Evolutionary conservation across 768 basidiomycete species (phyloP).

Genomic region (Pisolithus tinctorius): DNA sequence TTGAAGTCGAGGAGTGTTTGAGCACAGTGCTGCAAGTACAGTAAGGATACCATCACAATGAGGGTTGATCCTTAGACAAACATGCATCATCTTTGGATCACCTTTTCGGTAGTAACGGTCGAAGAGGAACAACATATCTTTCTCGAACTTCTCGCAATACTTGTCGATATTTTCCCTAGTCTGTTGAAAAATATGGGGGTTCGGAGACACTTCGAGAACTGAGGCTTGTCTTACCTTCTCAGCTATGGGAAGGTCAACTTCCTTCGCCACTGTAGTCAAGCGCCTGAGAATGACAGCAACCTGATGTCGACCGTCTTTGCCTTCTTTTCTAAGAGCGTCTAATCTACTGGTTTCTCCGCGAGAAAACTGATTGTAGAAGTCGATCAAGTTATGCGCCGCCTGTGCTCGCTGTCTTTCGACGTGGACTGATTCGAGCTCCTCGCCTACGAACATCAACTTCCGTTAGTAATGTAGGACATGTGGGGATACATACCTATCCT

Average conservation of each 20-base stretch:
- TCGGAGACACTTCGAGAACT: neutral
- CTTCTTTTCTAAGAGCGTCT: constrained; percentile 79
- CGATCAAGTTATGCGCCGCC: constrained; percentile 88
- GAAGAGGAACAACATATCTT: constrained; percentile 94
- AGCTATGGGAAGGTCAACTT: constrained; percentile 81
- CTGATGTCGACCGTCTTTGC: constrained; percentile 80
- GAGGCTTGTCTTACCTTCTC: constrained; percentile 52
- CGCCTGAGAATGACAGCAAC: constrained; percentile 84
- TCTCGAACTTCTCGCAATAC: constrained; percentile 98
- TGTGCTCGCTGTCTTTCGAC: constrained; percentile 88
- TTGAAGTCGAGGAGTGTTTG: constrained; percentile 97
- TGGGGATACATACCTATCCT: constrained; percentile 63
- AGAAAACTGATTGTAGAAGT: constrained; percentile 90
- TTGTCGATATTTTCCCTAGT: constrained; percentile 90
- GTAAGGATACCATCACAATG: constrained; percentile 5
- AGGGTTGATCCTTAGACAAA: constrained; percentile 29
- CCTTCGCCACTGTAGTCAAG: constrained; percentile 82
- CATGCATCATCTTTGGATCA: constrained; percentile 99
- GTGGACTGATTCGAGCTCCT: constrained; percentile 93
- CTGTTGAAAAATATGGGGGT: constrained; percentile 30
- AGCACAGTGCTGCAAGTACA: constrained; percentile 78
- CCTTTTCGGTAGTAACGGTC: constrained; percentile 94
- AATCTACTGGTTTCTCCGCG: constrained; percentile 69
- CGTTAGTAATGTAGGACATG: neutral
- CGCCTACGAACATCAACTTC: constrained; percentile 44